Percentiles rank a stretch among this genome's conserved stretches.
Evolutionary conservation across 1,284 basidiomycete genomes (phyloP).

Genomic region (Pascua sp.): DNA sequence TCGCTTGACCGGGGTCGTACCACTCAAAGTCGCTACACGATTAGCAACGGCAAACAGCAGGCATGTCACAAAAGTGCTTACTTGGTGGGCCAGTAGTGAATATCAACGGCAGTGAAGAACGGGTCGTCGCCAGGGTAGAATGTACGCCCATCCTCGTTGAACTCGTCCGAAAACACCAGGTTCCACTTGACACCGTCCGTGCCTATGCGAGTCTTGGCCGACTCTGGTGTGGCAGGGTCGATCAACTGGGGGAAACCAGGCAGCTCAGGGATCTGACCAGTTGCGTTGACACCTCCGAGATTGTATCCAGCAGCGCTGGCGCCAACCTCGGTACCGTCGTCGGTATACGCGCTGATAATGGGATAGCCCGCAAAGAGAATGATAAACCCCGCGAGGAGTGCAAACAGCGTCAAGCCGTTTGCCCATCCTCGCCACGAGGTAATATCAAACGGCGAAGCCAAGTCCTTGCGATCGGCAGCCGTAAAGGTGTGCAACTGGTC

Average conservation of each 20-base stretch:
- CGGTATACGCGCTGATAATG: slow-evolving; percentile 59
- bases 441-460: slow-evolving; percentile 49
- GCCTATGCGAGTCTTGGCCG: slow-evolving; percentile 59
- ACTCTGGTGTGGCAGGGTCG: slow-evolving; percentile 63
- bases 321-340: slow-evolving; percentile 33
- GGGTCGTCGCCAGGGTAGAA: slow-evolving; percentile 55
- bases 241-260: slow-evolving; percentile 61
- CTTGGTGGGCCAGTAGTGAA: slow-evolving; percentile 56
- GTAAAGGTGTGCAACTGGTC: slow-evolving; percentile 60
- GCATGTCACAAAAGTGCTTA: slow-evolving; percentile 15
- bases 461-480: slow-evolving; percentile 28
- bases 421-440: slow-evolving; percentile 45
- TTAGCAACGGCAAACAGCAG: background rate
- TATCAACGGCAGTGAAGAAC: slow-evolving; percentile 52
- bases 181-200: slow-evolving; percentile 64
- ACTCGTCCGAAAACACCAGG: slow-evolving; percentile 83
- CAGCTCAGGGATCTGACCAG: slow-evolving; percentile 60
- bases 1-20: slow-evolving; percentile 74
- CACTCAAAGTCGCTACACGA: slow-evolving; percentile 46
- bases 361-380: slow-evolving; percentile 75
- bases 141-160: slow-evolving; percentile 62
- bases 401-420: slow-evolving; percentile 57
- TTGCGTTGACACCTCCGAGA: slow-evolving; percentile 70
- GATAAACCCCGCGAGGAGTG: slow-evolving; percentile 52
- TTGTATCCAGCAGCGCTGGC: slow-evolving; percentile 54